phyloP scores from a whole-genome alignment of 148 eudicot genomes.

The Persicaria maculosa region DNA sequence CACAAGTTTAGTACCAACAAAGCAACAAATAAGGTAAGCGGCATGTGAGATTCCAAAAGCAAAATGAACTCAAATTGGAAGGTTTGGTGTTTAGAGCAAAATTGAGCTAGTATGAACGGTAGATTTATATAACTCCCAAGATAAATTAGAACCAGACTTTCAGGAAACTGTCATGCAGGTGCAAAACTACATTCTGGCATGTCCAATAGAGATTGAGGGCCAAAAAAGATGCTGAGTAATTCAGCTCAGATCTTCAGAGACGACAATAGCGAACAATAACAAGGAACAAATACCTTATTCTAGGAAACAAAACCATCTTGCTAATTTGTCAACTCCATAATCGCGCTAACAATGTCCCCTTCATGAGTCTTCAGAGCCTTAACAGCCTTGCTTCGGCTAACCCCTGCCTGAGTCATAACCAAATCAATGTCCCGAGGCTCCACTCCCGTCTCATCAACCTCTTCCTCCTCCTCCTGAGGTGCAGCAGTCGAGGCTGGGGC shows the following conservation, averaged over 20 bases:
- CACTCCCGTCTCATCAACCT: constrained; percentile 54
- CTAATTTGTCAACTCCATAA: constrained; percentile 64
- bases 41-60: no score
- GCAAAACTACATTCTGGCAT: constrained; percentile 1
- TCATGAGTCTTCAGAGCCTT: constrained; percentile 53
- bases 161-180: not conserved
- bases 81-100: not conserved
- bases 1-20: no score
- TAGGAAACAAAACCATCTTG: not conserved
- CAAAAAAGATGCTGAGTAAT: not conserved
- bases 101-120: not conserved
- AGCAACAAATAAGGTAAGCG: no score
- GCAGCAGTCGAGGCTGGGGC: constrained; percentile 23
- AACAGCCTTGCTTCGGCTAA: constrained; percentile 52
- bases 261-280: not conserved
- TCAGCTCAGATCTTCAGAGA: not conserved
- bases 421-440: constrained; percentile 57
- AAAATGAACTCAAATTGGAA: no score
- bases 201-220: not conserved
- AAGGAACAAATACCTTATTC: not conserved
- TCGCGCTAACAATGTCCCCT: constrained; percentile 65
- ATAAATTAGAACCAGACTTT: not conserved
- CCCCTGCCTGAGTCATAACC: constrained; percentile 66
- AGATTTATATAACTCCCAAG: not conserved
- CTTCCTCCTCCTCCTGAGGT: constrained; percentile 55